Conservation (phyloP, 2,329 filamentous ascomycete species). For the Cordyceps cicadae region DNA sequence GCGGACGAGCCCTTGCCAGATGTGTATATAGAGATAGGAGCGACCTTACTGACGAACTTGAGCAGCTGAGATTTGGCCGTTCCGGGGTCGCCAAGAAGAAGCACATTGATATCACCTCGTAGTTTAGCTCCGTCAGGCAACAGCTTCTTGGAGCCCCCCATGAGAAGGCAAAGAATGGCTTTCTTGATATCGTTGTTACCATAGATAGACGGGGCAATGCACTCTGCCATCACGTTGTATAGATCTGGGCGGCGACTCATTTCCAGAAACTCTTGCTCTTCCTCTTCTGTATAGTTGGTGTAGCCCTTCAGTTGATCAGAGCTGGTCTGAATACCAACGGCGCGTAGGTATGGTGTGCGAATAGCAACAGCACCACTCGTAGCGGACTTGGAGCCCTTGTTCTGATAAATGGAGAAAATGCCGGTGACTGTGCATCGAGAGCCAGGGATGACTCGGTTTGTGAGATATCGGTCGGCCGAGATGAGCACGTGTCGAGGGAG, state of each 20-base stretch:
- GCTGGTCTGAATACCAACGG: constrained; percentile 86
- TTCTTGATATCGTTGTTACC: constrained; percentile 97
- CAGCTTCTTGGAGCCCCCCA: constrained; percentile 96
- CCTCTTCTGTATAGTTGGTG: constrained; percentile 81
- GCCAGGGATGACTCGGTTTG: constrained; percentile 90
- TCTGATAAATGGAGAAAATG: constrained; percentile 96
- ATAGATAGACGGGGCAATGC: constrained; percentile 95
- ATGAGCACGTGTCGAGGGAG: constrained; percentile 90
- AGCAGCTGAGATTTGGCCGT: constrained; percentile 95
- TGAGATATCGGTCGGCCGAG: constrained; percentile 91
- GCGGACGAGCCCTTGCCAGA: constrained; percentile 97
- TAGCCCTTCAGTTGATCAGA: constrained; percentile 83
- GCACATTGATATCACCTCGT: constrained; percentile 94
- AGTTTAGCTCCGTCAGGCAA: constrained; percentile 96
- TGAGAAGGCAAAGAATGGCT: constrained; percentile 83
- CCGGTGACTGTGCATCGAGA: constrained; percentile 93
- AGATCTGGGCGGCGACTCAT: constrained; percentile 84
- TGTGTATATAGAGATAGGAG: constrained; percentile 96
- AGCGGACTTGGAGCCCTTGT: constrained; percentile 71
- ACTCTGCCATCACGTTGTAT: constrained; percentile 83
- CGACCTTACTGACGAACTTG: constrained; percentile 94
- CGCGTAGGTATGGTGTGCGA: constrained; percentile 85
- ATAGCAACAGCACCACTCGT: constrained; percentile 82
- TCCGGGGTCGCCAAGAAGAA: constrained; percentile 92
- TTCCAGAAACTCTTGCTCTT: constrained; percentile 92